Evolutionary conservation across 202 grass and related monocot genomes (phyloP), one percentile per base, ranked within the genome.

Genomic region (Thinopyrum obtusiflorum): DNA sequence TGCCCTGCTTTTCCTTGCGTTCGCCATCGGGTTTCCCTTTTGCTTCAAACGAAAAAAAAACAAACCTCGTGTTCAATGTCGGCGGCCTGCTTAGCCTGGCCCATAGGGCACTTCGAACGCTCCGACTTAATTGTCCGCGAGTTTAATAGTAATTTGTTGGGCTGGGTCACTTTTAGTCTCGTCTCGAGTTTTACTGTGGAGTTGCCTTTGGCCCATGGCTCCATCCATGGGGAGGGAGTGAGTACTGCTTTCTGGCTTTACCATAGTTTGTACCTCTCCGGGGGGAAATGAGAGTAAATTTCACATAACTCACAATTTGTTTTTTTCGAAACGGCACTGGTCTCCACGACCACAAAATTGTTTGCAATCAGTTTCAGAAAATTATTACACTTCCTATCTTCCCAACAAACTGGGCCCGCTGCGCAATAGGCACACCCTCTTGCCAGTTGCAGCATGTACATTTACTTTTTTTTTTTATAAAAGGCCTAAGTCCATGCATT

Each of bases 71-170:
- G 3, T 39, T 68, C 78, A 23, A 75, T 75, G 36, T 42, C 17
- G 23, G 66, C 80, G 17, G 67, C 23, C 33, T 8, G 10, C 7
- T 68, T 85, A 40, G 39, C 83, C 83, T 89, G 55, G 72, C 39
- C 53, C 28, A 40, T 11, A 57, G 24, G 79, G 83, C 72, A 81
- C 15, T 42, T 2, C 0, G 1, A 4, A 24, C 18, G 18, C 40
- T 6, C 60, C 1, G 0, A 23, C 37, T 86, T 65, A 74, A 60
- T 73, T 73, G 5, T 7, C 10, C 3, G 11, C 35, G 24, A 0
- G 20, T 29, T 27, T 39, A 73, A 73, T 46, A 0, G 11, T 6
- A 53, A 32, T 13, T 33, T 51, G 0, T 13, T 29, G 20, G 11
- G 51, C n/a, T 67, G 21, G 12, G 7, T 71, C 25, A 5, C 12